Percentiles rank a stretch among this genome's conserved stretches.
Conservation (phyloP, 768 basidiomycete species). For the Boletus bicolor region DNA sequence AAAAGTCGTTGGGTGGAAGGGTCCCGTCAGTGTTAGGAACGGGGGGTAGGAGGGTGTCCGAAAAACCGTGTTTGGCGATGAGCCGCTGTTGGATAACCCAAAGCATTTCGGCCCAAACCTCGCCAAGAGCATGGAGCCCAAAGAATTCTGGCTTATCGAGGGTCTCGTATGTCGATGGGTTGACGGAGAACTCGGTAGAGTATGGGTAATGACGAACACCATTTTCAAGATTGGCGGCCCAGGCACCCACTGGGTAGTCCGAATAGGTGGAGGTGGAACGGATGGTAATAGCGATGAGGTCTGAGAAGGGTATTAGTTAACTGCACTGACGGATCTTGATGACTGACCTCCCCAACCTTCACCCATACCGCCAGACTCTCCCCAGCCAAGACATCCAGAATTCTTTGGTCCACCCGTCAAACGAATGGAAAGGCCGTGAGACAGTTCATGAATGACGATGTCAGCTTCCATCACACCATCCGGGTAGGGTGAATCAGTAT, state of each 20-base stretch:
- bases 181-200: slow-evolving; percentile 70
- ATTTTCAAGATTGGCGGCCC: slow-evolving; percentile 74
- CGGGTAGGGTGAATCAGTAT: slow-evolving; percentile 82
- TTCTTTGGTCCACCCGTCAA: slow-evolving; percentile 92
- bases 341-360: slow-evolving; percentile 86
- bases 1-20: slow-evolving; percentile 67
- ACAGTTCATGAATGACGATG: slow-evolving; percentile 89
- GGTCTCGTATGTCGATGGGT: slow-evolving; percentile 92
- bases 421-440: slow-evolving; percentile 90
- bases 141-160: slow-evolving; percentile 53
- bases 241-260: slow-evolving; percentile 90
- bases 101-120: slow-evolving; percentile 93
- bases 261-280: slow-evolving; percentile 69
- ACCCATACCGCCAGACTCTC: slow-evolving; percentile 96
- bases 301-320: slow-evolving; percentile 28
- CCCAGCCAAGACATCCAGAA: slow-evolving; percentile 93
- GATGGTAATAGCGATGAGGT: slow-evolving; percentile 85
- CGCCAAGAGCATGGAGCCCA: slow-evolving; percentile 64
- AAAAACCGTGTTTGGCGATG: slow-evolving; percentile 80
- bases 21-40: slow-evolving; percentile 58
- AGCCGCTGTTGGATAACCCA: slow-evolving; percentile 75
- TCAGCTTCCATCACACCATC: slow-evolving; percentile 97
- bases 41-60: slow-evolving; percentile 79
- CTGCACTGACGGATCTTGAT: neutral
- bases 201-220: slow-evolving; percentile 92